Conservation (phyloP, 129 eudicot genomes). For the Centaurea solstitialis region DNA sequence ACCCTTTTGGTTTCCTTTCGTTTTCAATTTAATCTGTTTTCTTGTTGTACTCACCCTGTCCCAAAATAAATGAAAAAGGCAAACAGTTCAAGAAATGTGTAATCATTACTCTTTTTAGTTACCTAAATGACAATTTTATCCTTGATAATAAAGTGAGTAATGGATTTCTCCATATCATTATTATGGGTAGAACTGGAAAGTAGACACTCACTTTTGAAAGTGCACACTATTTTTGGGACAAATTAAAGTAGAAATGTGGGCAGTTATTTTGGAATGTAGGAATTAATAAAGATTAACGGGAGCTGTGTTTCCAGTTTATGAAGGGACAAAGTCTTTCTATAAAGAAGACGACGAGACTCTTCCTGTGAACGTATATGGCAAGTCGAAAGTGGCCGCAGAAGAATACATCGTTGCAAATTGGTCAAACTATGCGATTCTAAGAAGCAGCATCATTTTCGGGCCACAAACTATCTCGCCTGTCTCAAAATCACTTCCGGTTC, state of each 20-base stretch:
- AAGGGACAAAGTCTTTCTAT: slow-evolving; percentile 88
- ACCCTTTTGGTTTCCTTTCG: background rate
- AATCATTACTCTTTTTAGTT: too few relatives aligned
- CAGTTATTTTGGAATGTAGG: background rate
- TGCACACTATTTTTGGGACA: background rate
- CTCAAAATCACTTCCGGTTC: slow-evolving; percentile 84
- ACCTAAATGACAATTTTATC: background rate
- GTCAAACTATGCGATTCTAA: slow-evolving; percentile 73
- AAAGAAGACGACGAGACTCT: slow-evolving; percentile 73
- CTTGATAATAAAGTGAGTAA: background rate
- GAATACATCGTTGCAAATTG: slow-evolving; percentile 52
- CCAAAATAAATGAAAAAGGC: background rate
- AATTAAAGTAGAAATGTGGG: background rate
- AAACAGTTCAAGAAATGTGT: background rate
- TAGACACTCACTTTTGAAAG: background rate
- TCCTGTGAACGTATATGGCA: slow-evolving; percentile 86
- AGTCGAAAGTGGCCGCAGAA: slow-evolving; percentile 85
- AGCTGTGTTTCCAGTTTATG: slow-evolving; percentile 60
- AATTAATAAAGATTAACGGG: slow-evolving; percentile 1
- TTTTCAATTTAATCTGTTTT: background rate
- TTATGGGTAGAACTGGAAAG: background rate
- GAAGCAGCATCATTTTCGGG: slow-evolving; percentile 95
- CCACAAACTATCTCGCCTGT: slow-evolving; percentile 87
- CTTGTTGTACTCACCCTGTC: background rate
- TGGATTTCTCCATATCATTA: background rate